Evolutionary conservation across 805 yeast genomes (phyloP).

Genomic region (Vanderwaltozyma verrucispora): DNA sequence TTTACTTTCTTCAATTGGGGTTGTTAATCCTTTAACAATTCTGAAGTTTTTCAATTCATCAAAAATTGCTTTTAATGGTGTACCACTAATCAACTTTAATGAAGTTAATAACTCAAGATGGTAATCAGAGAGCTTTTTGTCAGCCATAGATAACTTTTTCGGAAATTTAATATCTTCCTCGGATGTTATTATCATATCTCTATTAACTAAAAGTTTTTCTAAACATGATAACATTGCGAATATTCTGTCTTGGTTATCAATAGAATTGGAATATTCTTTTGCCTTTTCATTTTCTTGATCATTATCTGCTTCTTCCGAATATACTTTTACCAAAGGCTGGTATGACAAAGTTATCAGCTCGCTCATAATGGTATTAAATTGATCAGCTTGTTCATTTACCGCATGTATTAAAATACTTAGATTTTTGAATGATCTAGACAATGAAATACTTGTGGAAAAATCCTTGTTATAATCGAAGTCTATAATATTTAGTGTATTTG

Average conservation of each 20-base stretch:
- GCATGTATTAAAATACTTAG: constrained; percentile 7
- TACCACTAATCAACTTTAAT: constrained; percentile 16
- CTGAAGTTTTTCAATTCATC: constrained; percentile 26
- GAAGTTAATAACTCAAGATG: constrained; percentile 23
- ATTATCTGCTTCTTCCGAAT: constrained; percentile 9
- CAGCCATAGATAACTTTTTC: constrained; percentile 11
- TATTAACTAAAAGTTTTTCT: constrained; percentile 37
- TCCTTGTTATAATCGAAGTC: constrained; percentile 12
- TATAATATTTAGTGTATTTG: constrained; percentile 6
- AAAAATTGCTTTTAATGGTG: constrained; percentile 23
- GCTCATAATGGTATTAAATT: constrained; percentile 11
- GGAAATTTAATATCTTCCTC: constrained; percentile 20
- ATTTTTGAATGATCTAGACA: constrained; percentile 14
- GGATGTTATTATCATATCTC: constrained; percentile 24
- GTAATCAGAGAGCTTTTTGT: constrained; percentile 21
- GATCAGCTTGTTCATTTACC: constrained; percentile 19
- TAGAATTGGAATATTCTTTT: constrained; percentile 66
- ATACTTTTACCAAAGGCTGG: constrained; percentile 22
- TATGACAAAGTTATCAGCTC: not conserved
- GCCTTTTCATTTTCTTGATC: constrained; percentile 41
- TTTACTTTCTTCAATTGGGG: constrained; percentile 1
- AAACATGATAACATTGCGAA: constrained; percentile 47
- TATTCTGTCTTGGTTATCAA: constrained; percentile 66
- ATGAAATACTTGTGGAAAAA: constrained; percentile 13
- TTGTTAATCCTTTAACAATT: constrained; percentile 13